Evolutionary conservation across 192 early-diverging fungal species (phyloP).

Genomic region (Backusella morwellensis): DNA sequence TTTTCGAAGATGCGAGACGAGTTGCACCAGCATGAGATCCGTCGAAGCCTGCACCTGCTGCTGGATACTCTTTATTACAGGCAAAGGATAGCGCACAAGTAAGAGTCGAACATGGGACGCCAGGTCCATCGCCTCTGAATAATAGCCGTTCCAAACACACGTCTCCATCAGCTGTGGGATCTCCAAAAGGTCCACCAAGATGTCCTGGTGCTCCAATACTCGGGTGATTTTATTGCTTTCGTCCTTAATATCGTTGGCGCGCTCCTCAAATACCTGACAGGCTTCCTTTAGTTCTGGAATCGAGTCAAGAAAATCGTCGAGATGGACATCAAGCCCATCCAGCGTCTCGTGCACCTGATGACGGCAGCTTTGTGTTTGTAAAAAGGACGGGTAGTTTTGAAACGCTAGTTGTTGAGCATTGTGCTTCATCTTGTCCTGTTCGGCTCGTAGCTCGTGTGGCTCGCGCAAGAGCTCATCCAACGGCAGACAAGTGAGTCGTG

Average conservation of each 20-base stretch:
- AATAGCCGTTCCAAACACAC: slow-evolving; percentile 76
- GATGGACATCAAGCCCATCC: slow-evolving; percentile 41
- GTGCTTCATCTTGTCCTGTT: slow-evolving; percentile 50
- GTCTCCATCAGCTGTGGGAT: slow-evolving; percentile 82
- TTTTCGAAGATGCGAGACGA: slow-evolving; percentile 63
- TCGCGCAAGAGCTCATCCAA: slow-evolving; percentile 59
- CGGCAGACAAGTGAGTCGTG: slow-evolving; percentile 57
- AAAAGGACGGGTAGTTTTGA: slow-evolving; percentile 64
- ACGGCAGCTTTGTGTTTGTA: slow-evolving; percentile 61
- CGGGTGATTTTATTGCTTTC: slow-evolving; percentile 39
- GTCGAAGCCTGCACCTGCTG: slow-evolving; percentile 57
- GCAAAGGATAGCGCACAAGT: slow-evolving; percentile 50
- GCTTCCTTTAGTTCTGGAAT: slow-evolving; percentile 51
- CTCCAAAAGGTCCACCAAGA: slow-evolving; percentile 69
- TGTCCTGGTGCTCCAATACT: slow-evolving; percentile 52
- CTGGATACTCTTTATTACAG: slow-evolving; percentile 58
- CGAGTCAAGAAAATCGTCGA: slow-evolving; percentile 43
- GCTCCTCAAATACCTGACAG: slow-evolving; percentile 40
- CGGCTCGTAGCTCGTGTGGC: slow-evolving; percentile 49
- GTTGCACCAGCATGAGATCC: slow-evolving; percentile 70
- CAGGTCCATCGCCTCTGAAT: slow-evolving; percentile 83
- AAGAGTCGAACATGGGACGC: slow-evolving; percentile 63
- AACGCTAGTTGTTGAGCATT: slow-evolving; percentile 67
- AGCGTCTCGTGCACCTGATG: slow-evolving; percentile 48
- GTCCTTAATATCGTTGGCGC: slow-evolving; percentile 18